phyloP scores from a whole-genome alignment of 2,329 filamentous ascomycete genomes.

The Arthrobotrys megalospora region DNA sequence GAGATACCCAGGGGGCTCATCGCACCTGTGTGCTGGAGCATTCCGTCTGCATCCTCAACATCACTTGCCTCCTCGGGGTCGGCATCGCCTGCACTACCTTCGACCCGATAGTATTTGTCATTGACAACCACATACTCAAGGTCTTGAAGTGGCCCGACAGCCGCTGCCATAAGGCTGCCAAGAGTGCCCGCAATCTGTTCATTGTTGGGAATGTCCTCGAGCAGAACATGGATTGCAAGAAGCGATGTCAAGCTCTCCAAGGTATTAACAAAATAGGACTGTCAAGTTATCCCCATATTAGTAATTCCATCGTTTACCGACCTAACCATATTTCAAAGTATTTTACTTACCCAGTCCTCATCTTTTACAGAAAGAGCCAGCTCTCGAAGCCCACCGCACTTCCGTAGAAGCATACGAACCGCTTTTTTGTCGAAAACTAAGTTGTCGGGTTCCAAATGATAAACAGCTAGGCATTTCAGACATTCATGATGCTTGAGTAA shows the following conservation, averaged over 20 bases:
- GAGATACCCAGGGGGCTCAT: constrained; percentile 41
- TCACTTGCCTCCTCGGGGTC: constrained; percentile 60
- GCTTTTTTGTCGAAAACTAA: constrained; percentile 59
- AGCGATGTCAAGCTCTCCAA: constrained; percentile 59
- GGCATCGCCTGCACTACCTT: constrained; percentile 56
- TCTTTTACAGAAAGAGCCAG: constrained; percentile 57
- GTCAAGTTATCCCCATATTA: neutral
- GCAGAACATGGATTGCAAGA: constrained; percentile 56
- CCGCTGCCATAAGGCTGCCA: constrained; percentile 59
- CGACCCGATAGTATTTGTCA: constrained; percentile 60
- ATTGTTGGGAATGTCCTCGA: constrained; percentile 58
- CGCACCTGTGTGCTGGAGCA: constrained; percentile 14
- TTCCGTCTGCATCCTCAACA: constrained; percentile 34
- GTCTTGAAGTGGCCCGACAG: constrained; percentile 57
- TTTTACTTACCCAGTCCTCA: constrained; percentile 55
- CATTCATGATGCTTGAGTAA: constrained; percentile 59
- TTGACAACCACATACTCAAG: constrained; percentile 60
- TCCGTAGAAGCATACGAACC: constrained; percentile 46
- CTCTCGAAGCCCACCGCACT: constrained; percentile 53
- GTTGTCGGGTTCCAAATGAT: constrained; percentile 55
- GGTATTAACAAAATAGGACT: constrained; percentile 61
- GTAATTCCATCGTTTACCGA: neutral
- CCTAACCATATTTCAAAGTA: neutral
- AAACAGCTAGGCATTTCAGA: constrained; percentile 59
- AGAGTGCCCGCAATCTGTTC: constrained; percentile 59